phyloP scores from a whole-genome alignment of 176 grass and related monocot species.

The Rhynchospora tenuis region DNA sequence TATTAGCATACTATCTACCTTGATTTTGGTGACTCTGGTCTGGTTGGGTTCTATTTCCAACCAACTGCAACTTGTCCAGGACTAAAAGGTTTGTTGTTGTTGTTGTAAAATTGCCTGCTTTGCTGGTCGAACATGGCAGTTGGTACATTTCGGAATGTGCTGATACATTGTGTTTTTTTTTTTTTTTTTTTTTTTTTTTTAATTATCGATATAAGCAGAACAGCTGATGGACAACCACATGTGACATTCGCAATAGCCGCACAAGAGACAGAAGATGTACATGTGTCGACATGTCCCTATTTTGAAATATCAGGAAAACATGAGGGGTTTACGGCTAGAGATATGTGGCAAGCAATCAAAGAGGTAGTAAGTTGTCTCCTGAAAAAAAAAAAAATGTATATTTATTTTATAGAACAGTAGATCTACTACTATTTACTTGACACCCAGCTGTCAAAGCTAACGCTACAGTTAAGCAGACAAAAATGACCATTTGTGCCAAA shows the following conservation, averaged over 20 bases:
- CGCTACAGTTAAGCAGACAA: not conserved
- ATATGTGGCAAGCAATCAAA: conserved; percentile 88
- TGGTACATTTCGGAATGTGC: not conserved
- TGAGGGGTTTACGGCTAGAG: conserved; percentile 72
- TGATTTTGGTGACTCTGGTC: no score
- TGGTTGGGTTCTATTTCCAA: no score
- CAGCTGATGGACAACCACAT: conserved; percentile 62
- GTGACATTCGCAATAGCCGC: conserved; percentile 88
- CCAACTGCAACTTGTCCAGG: no score
- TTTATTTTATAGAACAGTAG: not conserved
- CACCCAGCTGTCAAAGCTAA: not conserved
- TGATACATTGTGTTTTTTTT: not conserved
- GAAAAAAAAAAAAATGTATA: not conserved
- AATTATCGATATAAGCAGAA: conserved; percentile 39
- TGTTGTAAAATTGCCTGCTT: not conserved
- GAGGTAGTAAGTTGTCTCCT: conserved; percentile 34
- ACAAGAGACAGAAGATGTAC: conserved; percentile 58
- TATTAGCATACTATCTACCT: no score
- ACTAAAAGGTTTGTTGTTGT: no score
- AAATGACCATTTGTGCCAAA: not conserved
- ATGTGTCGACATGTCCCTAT: conserved; percentile 74
- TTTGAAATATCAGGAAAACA: conserved; percentile 70
- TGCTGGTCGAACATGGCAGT: not conserved
- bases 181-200: not conserved
- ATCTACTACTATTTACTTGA: not conserved